Evolutionary conservation across 192 early-diverging fungal species (phyloP).

Genomic region (Coemansia sp.): DNA sequence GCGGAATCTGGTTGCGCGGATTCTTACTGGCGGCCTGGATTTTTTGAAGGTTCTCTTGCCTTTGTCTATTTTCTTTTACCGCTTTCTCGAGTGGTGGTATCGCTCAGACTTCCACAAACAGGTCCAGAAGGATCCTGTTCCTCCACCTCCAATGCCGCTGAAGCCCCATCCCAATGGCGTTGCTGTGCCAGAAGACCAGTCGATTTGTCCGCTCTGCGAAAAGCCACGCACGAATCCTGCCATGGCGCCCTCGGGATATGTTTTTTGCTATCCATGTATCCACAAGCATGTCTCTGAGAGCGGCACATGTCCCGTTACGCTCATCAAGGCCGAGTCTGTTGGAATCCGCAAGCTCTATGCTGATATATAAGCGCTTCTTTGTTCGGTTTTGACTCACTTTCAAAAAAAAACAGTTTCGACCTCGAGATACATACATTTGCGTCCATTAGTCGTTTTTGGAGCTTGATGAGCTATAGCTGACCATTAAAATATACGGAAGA

Average conservation of each 20-base stretch:
- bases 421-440: background rate
- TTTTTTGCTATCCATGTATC: slow-evolving; percentile 92
- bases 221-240: slow-evolving; percentile 79
- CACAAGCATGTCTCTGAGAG: slow-evolving; percentile 71
- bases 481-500: no score
- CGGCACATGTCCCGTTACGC: slow-evolving; percentile 78
- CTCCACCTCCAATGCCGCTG: slow-evolving; percentile 74
- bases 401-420: no score
- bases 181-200: slow-evolving; percentile 66
- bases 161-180: slow-evolving; percentile 77
- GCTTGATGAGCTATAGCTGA: background rate
- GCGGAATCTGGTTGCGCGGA: slow-evolving; percentile 53
- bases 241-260: slow-evolving; percentile 83
- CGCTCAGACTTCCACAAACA: slow-evolving; percentile 73
- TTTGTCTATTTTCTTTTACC: slow-evolving; percentile 89
- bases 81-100: slow-evolving; percentile 98
- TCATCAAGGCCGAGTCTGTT: slow-evolving; percentile 28
- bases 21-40: slow-evolving; percentile 59
- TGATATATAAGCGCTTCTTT: slow-evolving; percentile 12
- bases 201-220: slow-evolving; percentile 80
- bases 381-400: no score
- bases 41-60: slow-evolving; percentile 78
- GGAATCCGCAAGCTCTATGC: slow-evolving; percentile 54
- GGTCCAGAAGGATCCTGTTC: slow-evolving; percentile 54
- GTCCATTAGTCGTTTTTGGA: no score